phyloP scores from a whole-genome alignment of 2,329 filamentous ascomycete species.

The Penicillium sp. region DNA sequence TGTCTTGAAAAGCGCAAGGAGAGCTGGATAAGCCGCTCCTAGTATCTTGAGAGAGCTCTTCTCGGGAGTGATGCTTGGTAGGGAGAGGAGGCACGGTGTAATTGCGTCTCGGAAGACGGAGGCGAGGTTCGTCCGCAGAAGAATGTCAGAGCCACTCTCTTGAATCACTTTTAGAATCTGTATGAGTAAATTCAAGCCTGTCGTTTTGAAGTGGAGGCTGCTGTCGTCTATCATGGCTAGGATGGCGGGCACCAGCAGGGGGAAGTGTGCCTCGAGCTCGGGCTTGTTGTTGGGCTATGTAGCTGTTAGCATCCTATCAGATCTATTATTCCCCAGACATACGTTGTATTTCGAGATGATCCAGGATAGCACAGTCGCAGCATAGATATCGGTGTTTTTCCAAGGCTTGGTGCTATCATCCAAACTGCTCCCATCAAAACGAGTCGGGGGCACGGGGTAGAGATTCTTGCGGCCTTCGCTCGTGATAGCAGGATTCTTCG shows the following conservation, averaged over 20 bases:
- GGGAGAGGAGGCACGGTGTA: slow-evolving; percentile 66
- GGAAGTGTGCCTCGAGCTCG: slow-evolving; percentile 44
- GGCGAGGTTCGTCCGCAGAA: slow-evolving; percentile 43
- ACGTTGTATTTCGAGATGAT: slow-evolving; percentile 38
- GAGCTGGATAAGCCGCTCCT: slow-evolving; percentile 61
- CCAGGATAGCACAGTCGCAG: slow-evolving; percentile 37
- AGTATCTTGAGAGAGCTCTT: slow-evolving; percentile 66
- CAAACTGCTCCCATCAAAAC: slow-evolving; percentile 37
- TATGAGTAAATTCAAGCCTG: slow-evolving; percentile 39
- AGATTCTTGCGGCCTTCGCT: slow-evolving; percentile 45
- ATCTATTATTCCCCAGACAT: slow-evolving; percentile 7
- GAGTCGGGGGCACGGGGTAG: slow-evolving; percentile 36
- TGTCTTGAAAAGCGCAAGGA: slow-evolving; percentile 58
- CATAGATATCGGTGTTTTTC: slow-evolving; percentile 38
- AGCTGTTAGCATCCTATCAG: slow-evolving; percentile 6
- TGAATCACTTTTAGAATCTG: slow-evolving; percentile 36
- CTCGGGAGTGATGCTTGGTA: slow-evolving; percentile 75
- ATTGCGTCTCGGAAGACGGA: slow-evolving; percentile 48
- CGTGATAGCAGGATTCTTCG: slow-evolving; percentile 43
- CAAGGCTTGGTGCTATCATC: slow-evolving; percentile 41
- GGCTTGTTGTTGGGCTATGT: slow-evolving; percentile 26
- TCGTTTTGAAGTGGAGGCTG: slow-evolving; percentile 35
- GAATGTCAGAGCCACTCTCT: slow-evolving; percentile 38
- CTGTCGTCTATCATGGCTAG: slow-evolving; percentile 46
- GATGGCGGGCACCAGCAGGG: slow-evolving; percentile 45